Percentiles rank a stretch among this genome's conserved stretches.
Conservation (phyloP, 495 filamentous ascomycete species). For the Xylaria telfairii region DNA sequence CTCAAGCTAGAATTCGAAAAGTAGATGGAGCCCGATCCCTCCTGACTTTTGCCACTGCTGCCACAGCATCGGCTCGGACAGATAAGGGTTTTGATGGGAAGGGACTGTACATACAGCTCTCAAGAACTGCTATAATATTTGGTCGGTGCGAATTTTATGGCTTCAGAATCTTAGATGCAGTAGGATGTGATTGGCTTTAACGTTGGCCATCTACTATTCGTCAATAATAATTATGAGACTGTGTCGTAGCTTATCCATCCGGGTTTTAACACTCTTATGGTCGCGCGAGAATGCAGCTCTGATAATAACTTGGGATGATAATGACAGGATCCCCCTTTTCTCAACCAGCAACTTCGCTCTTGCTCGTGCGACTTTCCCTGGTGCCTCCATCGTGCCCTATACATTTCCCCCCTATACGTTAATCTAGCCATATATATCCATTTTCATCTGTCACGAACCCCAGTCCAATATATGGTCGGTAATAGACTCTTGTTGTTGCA, state of each 20-base stretch:
- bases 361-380: no score
- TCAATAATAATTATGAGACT: background rate
- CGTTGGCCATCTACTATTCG: constrained; percentile 17
- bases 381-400: no score
- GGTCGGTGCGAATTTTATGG: background rate
- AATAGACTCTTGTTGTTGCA: no score
- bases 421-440: no score
- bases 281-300: no score
- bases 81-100: background rate
- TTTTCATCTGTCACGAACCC: no score
- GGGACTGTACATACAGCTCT: constrained; percentile 1
- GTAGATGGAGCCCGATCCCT: constrained; percentile 11
- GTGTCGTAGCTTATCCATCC: background rate
- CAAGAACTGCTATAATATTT: background rate
- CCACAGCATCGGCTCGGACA: constrained; percentile 10
- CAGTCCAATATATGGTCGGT: no score
- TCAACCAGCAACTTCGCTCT: no score
- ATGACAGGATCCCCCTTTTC: no score
- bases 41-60: background rate
- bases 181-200: constrained; percentile 15
- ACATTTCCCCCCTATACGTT: no score
- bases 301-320: no score
- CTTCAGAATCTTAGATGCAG: background rate
- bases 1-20: background rate
- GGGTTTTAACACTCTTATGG: no score